Base-by-base conservation (phyloP, 2,329 filamentous ascomycete genomes). In the Pseudocercospora ulei region DNA sequence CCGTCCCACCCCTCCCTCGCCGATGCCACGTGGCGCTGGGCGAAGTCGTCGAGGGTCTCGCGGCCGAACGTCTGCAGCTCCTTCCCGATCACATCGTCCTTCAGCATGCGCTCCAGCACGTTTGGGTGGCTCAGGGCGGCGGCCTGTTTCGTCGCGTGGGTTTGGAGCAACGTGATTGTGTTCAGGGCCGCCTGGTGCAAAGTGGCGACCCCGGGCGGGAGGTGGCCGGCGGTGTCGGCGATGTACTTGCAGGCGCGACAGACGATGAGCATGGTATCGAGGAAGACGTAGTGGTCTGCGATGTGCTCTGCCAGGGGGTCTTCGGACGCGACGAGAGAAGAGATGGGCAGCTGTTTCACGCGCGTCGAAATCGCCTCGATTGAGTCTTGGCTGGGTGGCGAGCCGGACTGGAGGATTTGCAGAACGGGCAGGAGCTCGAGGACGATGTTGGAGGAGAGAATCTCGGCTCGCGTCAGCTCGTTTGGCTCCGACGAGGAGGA, bases 1-100 rank as follows among this genome's bases (percentile, higher is more conserved):
- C 54, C 54, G 23, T 56, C 55, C 56, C 56, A 59, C 5, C 55
- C 56, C 27, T 53, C 49, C 14, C 28, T 48, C 26, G 49, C 55
- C 16, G 49, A 42, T 22, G 34, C 42, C 13, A 46, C 46, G 7
- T 54, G 46, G 16, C 28, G 39, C 27, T 49, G 40, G 9, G 41
- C 49, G 39, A 58, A 56, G 1, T 6, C 17, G 3, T 37, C 35
- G 17, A 54, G 13, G 9, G 25, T 34, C 16, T 49, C 40, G 1
- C 25, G 37, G 2, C 41, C 50, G 25, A 53, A 45, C 23, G 34
- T 8, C 22, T 23, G 24, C 17, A 53, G 14, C 27, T 35, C 43
- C n/a, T 33, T 30, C 25, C 33, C 41, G 2, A 52, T 13, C 7
- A 13, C 35, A 5, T 41, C 41, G 3, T 41, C 38, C 8, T 37